phyloP scores from a whole-genome alignment of 2,329 filamentous ascomycete species.

The Juglanconis juglandina region DNA sequence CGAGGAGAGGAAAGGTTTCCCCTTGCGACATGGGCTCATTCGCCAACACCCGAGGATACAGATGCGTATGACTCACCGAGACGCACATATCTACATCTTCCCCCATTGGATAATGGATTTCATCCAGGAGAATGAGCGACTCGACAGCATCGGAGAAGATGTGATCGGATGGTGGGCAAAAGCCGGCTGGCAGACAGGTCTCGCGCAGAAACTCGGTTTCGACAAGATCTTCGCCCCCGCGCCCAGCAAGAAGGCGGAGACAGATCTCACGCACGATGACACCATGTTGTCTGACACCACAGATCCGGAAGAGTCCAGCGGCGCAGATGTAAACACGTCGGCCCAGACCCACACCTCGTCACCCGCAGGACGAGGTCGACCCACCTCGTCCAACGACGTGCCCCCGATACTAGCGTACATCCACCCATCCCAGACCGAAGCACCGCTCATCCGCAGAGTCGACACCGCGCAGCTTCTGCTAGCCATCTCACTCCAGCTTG shows the following conservation, averaged over 20 bases:
- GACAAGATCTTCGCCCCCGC: slow-evolving; percentile 56
- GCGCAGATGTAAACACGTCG: background rate
- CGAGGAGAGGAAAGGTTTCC: slow-evolving; percentile 69
- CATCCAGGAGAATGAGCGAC: slow-evolving; percentile 70
- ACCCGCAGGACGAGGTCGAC: background rate
- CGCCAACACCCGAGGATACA: slow-evolving; percentile 71
- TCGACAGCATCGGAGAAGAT: slow-evolving; percentile 89
- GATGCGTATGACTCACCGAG: slow-evolving; percentile 79
- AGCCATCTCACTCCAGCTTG: slow-evolving; percentile 77
- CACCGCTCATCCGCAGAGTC: slow-evolving; percentile 76
- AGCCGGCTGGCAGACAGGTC: slow-evolving; percentile 80
- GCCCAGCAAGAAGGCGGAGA: slow-evolving; percentile 29
- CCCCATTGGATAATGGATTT: slow-evolving; percentile 89
- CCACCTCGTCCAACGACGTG: slow-evolving; percentile 33
- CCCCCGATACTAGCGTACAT: slow-evolving; percentile 81
- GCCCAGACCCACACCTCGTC: background rate
- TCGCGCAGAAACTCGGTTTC: slow-evolving; percentile 74
- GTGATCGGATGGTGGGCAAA: slow-evolving; percentile 96
- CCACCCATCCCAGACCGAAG: slow-evolving; percentile 55
- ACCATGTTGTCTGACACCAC: slow-evolving; percentile 25
- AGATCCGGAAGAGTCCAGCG: slow-evolving; percentile 3
- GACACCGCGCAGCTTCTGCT: slow-evolving; percentile 83
- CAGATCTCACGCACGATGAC: slow-evolving; percentile 26
- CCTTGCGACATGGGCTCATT: slow-evolving; percentile 73
- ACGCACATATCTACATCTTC: slow-evolving; percentile 93